Base-by-base conservation (phyloP, 176 grass and related monocot genomes). In the Phoenix dactylifera region DNA sequence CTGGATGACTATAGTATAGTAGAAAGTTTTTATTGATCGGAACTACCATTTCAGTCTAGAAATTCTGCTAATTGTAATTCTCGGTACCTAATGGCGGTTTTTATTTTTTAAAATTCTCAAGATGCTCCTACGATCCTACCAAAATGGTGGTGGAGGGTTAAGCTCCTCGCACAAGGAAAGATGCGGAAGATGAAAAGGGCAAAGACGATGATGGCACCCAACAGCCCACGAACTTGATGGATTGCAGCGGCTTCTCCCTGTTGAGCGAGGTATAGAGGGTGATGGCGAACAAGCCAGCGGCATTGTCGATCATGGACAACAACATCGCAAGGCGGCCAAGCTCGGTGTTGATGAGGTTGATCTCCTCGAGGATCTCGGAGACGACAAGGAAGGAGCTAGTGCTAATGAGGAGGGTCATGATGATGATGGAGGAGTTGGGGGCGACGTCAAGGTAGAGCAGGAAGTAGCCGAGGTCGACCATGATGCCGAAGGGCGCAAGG, bases 281-380 rank as follows among this genome's bases (percentile, higher is more conserved):
- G 19, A 65, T 10, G 67, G 58, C 19, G n/a, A 25, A 0, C 54
- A 59, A 48, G 48, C 50, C 26, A 15, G 19, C 24, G 26, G 54
- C 4, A 12, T 62, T 59, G 17, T 57, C 51, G 28, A 74, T 9
- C 70, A 80, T 69, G 26, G 77, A 30, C 0, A 63, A 72, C 3
- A 70, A 74, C 16, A 80, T 17, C 39, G 77, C 63, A 9, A 80
- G 26, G 57, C 77, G 77, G 24, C 77, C 77, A 3, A 80, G 64
- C 64, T 74, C 70, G 16, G 70, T 80, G 62, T 62, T 69, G 22
- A 80, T 57, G 65, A 80, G 70, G 14, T 22, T 17, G 7, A 80
- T 29, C 28, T 80, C 77, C 25, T 62, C 16, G 50, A 80, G 77
- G 71, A 52, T 57, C 14, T 80, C 70, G 22, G 62, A 62, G 17